Conservation (phyloP, 768 basidiomycete species). For the Suillus discolor region DNA sequence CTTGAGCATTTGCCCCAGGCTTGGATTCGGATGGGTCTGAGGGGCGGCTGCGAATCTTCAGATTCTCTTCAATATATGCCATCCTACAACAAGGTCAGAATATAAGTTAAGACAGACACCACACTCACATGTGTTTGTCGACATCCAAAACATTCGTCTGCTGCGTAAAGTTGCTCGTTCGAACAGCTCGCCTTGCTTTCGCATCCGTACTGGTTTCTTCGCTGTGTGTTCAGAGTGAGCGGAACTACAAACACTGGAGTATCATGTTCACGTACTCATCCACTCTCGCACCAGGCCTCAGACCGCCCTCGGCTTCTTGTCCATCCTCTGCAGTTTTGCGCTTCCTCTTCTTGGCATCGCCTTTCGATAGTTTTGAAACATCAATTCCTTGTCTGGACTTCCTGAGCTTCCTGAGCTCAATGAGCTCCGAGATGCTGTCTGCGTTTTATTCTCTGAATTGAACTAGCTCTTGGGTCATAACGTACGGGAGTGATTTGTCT, state of each 20-base stretch:
- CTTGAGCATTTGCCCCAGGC: conserved; percentile 65
- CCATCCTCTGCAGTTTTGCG: conserved; percentile 48
- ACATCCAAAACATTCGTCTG: conserved; percentile 96
- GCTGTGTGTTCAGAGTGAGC: conserved; percentile 30
- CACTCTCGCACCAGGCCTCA: conserved; percentile 52
- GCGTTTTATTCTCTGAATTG: conserved; percentile 13
- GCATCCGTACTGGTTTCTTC: conserved; percentile 70
- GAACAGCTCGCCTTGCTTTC: conserved; percentile 71
- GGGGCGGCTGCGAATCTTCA: conserved; percentile 69
- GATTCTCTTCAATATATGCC: conserved; percentile 95
- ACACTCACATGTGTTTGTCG: conserved; percentile 93
- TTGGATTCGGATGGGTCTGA: conserved; percentile 49
- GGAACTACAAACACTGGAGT: background rate
- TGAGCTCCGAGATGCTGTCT: conserved; percentile 74
- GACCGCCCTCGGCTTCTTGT: conserved; percentile 53
- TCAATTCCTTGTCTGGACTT: conserved; percentile 84
- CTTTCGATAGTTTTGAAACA: conserved; percentile 78
- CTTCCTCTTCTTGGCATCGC: conserved; percentile 75
- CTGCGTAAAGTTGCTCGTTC: conserved; percentile 93
- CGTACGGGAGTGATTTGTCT: conserved; percentile 51
- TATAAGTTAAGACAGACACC: background rate
- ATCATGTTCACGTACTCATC: conserved; percentile 49
- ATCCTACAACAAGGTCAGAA: conserved; percentile 58
- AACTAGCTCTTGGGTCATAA: conserved; percentile 12
- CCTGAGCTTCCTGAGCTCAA: conserved; percentile 79